Evolutionary conservation across 1,284 basidiomycete species (phyloP), one percentile per base, ranked within the genome.

Genomic region (Sphagnurus paluster): DNA sequence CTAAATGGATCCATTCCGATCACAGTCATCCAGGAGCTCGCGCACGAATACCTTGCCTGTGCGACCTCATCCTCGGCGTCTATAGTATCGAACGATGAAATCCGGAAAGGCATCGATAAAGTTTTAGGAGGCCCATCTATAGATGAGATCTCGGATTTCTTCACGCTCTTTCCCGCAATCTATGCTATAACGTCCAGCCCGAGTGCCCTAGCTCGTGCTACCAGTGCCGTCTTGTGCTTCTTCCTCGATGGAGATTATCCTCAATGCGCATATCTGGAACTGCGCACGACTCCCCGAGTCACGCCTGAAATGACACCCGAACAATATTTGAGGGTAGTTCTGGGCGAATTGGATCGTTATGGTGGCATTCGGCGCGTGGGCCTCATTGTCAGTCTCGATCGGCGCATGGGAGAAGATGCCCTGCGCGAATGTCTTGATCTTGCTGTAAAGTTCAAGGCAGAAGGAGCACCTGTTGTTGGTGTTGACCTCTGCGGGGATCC

Each of bases 401-500:
- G 89, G 5, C 65, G 74, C 40, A 90, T 90, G 87, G 61, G 59
- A 0, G 57, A 64, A 5, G 60, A 62, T 0, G 76, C 75, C 3
- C 64, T 80, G 26, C 50, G 60, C 14, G 84, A 89, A 52, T 79
- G 79, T 48, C 63, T 90, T 0, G 66, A 69, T 8, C 65, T 84
- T 14, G 85, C 86, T 0, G 69, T 77, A 5, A 60, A 64, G 43
- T 59, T 93, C 43, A 82, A 74, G 49, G 53, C 61, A 1, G 75
- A 75, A 28, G 85, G 86, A 0, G 61, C 80, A 36, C 70, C 83
- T 3, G 70, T 93, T 2, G 85, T 92, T 6, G 90, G 88, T 4
- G 63, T 93, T 2, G 90, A 93, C 65, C 65, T 93, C 0, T 91
- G 89, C 55, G 90, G 90, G 0, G 79, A 90, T 64, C 88, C 89